phyloP scores from a whole-genome alignment of 257 asterid species.

The Solanum paucissectum region DNA sequence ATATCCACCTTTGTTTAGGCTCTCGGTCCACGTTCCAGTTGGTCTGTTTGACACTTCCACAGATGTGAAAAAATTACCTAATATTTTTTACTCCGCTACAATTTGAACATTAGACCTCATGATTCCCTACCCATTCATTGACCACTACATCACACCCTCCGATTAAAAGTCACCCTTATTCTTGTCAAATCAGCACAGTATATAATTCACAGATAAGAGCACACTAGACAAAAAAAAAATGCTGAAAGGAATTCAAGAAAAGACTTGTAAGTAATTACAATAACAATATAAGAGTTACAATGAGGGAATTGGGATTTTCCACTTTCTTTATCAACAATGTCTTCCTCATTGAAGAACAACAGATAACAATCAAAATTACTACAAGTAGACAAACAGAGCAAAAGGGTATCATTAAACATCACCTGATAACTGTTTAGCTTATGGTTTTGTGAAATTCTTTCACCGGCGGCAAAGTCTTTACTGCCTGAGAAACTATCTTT shows the following conservation, averaged over 20 bases:
- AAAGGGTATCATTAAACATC: background rate
- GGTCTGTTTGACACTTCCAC: background rate
- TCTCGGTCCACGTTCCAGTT: background rate
- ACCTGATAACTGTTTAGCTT: background rate
- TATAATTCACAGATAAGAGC: background rate
- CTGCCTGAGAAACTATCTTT: background rate
- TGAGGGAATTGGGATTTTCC: background rate
- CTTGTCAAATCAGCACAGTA: background rate
- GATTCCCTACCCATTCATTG: background rate
- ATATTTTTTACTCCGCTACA: background rate
- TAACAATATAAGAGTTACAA: background rate
- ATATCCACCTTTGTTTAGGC: background rate
- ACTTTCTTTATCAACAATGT: background rate
- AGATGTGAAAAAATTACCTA: background rate
- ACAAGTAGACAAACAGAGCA: background rate
- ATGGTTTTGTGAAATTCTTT: background rate
- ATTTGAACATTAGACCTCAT: background rate
- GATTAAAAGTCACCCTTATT: background rate
- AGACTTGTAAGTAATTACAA: background rate
- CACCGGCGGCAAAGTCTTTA: background rate
- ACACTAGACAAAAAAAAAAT: background rate
- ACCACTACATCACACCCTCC: background rate
- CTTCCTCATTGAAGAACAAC: background rate
- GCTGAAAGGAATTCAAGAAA: background rate
- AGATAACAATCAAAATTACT: background rate